These are phyloP conservation scores for Lepidium africanum DNA, from an alignment of 345 rosid species.

Conservation along the genomic window DNA sequence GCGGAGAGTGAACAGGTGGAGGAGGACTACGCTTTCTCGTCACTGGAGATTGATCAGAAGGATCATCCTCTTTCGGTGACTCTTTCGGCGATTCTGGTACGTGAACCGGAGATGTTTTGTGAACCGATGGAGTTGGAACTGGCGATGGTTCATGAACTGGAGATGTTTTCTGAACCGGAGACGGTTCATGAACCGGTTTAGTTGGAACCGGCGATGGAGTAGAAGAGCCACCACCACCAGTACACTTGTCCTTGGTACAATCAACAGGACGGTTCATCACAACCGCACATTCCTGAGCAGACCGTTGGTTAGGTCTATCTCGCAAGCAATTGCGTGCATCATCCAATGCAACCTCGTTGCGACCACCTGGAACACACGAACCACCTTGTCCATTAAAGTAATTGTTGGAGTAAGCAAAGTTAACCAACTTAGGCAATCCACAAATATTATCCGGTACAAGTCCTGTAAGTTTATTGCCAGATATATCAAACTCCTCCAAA, in stretches of 20 bases:
- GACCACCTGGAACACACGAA: constrained; percentile 34
- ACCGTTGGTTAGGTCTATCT: constrained; percentile 42
- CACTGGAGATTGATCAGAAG: constrained; percentile 18
- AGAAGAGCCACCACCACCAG: constrained; percentile 17
- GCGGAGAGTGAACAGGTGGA: constrained; percentile 11
- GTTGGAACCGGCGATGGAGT: constrained; percentile 12
- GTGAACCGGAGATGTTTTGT: constrained; percentile 11
- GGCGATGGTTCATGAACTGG: not conserved
- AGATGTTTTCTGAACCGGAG: not conserved
- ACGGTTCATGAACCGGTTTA: not conserved
- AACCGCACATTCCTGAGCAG: constrained; percentile 30
- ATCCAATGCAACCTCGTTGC: constrained; percentile 31
- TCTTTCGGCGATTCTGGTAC: constrained; percentile 17
- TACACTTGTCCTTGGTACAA: constrained; percentile 54
- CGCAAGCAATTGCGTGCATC: constrained; percentile 52
- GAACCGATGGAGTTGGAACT: constrained; percentile 6
- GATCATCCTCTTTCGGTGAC: constrained; percentile 19
- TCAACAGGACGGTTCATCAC: constrained; percentile 54
- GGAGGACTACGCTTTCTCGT: constrained; percentile 12
- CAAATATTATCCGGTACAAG: constrained; percentile 46
- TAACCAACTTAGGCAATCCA: constrained; percentile 42
- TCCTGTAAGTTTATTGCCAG: constrained; percentile 58
- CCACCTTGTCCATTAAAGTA: constrained; percentile 47
- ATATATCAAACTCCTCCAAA: constrained; percentile 39
- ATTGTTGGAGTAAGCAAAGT: constrained; percentile 54